Base-by-base conservation (phyloP, 2,329 filamentous ascomycete genomes). In the Chaetomium sp. region DNA sequence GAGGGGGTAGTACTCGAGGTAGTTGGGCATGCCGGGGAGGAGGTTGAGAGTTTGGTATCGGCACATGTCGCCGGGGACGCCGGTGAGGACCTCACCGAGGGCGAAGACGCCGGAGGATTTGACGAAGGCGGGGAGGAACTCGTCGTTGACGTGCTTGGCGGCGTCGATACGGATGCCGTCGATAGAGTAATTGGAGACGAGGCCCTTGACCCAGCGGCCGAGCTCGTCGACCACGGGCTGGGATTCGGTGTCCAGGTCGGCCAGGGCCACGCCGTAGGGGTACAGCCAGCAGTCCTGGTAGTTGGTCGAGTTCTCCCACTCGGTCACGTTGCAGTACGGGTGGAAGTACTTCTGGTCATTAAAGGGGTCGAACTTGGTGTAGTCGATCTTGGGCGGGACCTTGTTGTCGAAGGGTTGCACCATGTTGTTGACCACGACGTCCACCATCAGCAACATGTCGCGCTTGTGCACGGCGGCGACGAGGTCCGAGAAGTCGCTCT, bases 91-190 rank as follows among this genome's bases (percentile, higher is more conserved):
- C 64, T 87, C 84, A 8, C 84, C 83, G 11, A 85, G 72, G 5
- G 76, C 72, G 66, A 83, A 85, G 1, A 85, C 78, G 4, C 80
- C 82, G 1, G 80, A 74, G 2, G 76, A 77, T 6, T 71, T 62
- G 27, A 75, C 70, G 61, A 85, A 86, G 0, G 64, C 68, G 0
- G 79, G 70, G 72, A 81, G 84, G 67, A 84, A 87, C 9, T 72
- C 73, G 58, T 77, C 76, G 59, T 82, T 75, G 11, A 85, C 79
- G 65, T 85, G 80, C 68, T 82, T 84, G 59, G 80, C 80, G 0
- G 79, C 83, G 59, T 85, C 82, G 61, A 85, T 78, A 37, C 82
- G 79, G 9, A 84, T 70, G 2, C 81, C 80, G 64, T 83, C 82
- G 71, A 86, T 82, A 14, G 72, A 74, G 64, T 86, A 88, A 59